Base-by-base conservation (phyloP, 192 early-diverging fungal species). In the Podila epigama region DNA sequence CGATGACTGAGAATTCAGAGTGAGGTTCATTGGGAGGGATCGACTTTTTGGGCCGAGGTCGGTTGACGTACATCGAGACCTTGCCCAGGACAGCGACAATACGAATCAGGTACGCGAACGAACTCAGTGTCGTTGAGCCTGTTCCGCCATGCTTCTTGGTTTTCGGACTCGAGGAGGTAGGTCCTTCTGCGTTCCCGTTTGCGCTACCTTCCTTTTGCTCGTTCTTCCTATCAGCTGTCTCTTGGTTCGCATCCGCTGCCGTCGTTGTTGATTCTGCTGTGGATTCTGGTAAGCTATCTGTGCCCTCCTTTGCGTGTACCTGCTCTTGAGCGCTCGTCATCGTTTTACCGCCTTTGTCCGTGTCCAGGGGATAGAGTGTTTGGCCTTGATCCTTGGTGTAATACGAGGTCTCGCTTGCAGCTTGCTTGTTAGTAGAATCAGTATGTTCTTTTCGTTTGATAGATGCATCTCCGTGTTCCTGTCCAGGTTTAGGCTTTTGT, bases 41-140 rank as follows among this genome's bases (percentile, higher is more conserved):
- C 6, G 68, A 52, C 39, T 67, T 44, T 20, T 59, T 71, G 22
- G 77, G 70, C 25, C 64, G 73, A 12, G 79, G 58, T 33, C 81
- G 68, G 41, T 88, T 88, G 29, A 86, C 77, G 39, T 81, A 81
- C 15, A 72, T 60, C 5, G 79, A 75, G 11, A 84, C 80, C 34
- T 80, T 80, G 13, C 83, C 83, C 5, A 88, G 53, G 9, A 88
- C 66, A 11, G 77, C 73, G 4, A 66, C 51, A 8, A 79, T 80
- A 28, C 84, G 80, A 31, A 82, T 41, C 42, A 86, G 34, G 51
- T 75, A 79, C 0, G 86, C 81, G 66, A 57, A 68, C 2, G 78
- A 63, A 40, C 81, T 77, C 34, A 77, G 57, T 4, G 55, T 51
- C n/a, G 66, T 64, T n/a, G 60, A n/a, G n/a, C n/a, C 61, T 28